Percentiles rank a stretch among this genome's conserved stretches.
phyloP scores from a whole-genome alignment of 2,329 filamentous ascomycete genomes.

The Dendrostoma leiphaemia region DNA sequence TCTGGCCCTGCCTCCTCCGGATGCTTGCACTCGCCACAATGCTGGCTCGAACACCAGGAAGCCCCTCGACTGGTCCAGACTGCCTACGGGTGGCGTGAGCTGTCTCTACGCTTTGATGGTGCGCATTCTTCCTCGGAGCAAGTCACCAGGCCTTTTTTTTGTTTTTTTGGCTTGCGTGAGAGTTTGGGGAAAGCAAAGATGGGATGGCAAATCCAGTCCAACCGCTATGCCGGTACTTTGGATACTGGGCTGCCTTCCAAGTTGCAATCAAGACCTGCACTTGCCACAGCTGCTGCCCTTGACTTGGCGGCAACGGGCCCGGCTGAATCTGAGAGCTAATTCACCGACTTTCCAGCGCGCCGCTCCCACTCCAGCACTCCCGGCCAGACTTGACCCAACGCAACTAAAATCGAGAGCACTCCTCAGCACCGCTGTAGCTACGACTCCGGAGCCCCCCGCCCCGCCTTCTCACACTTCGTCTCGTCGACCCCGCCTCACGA shows the following conservation, averaged over 20 bases:
- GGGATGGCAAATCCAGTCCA: background rate
- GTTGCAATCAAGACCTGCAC: background rate
- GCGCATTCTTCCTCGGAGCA: background rate
- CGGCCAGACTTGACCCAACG: background rate
- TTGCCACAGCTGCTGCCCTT: background rate
- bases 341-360: constrained; percentile 1
- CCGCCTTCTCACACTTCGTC: background rate
- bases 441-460: background rate
- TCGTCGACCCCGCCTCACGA: background rate
- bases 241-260: background rate
- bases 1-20: background rate
- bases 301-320: background rate
- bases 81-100: background rate
- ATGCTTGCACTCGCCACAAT: background rate
- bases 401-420: background rate
- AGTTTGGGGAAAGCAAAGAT: background rate
- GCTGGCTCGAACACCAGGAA: background rate
- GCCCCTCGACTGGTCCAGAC: background rate
- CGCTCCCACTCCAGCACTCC: background rate
- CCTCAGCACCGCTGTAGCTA: background rate
- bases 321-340: background rate
- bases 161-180: no score
- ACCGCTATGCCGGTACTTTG: no score
- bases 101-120: background rate
- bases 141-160: background rate